Conservation (phyloP, 2,329 filamentous ascomycete species). For the Fusarium humuli region DNA sequence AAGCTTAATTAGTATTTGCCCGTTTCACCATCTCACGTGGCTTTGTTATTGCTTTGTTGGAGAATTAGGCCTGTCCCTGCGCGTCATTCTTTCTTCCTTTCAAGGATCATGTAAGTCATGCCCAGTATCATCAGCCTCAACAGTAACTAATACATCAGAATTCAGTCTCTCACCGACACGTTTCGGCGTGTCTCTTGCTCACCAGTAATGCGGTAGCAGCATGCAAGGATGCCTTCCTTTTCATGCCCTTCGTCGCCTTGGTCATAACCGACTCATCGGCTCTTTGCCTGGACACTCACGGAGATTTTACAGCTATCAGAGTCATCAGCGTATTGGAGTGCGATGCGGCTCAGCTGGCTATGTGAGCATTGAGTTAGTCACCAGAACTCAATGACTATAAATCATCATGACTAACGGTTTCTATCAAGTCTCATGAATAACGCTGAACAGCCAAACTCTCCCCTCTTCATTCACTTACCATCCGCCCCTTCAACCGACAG, state of each 20-base stretch:
- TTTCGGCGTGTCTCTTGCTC: background rate
- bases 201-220: constrained; percentile 34
- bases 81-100: background rate
- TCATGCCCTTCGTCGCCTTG: constrained; percentile 29
- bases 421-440: constrained; percentile 62
- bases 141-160: background rate
- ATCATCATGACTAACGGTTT: constrained; percentile 30
- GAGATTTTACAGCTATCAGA: constrained; percentile 41
- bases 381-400: background rate
- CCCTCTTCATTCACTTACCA: constrained; percentile 68
- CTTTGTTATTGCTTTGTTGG: background rate
- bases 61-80: background rate
- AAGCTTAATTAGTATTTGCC: background rate
- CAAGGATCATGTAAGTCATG: constrained; percentile 18
- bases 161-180: background rate
- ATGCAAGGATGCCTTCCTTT: constrained; percentile 42
- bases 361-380: constrained; percentile 64
- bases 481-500: constrained; percentile 54
- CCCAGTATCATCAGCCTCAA: background rate
- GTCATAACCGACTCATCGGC: constrained; percentile 17
- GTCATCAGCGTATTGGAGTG: constrained; percentile 57
- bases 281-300: background rate
- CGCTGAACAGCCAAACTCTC: constrained; percentile 50
- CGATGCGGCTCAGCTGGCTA: constrained; percentile 62
- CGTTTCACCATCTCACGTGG: accelerated